Conservation (phyloP, 2,329 filamentous ascomycete genomes). For the Colletotrichum eleusines region DNA sequence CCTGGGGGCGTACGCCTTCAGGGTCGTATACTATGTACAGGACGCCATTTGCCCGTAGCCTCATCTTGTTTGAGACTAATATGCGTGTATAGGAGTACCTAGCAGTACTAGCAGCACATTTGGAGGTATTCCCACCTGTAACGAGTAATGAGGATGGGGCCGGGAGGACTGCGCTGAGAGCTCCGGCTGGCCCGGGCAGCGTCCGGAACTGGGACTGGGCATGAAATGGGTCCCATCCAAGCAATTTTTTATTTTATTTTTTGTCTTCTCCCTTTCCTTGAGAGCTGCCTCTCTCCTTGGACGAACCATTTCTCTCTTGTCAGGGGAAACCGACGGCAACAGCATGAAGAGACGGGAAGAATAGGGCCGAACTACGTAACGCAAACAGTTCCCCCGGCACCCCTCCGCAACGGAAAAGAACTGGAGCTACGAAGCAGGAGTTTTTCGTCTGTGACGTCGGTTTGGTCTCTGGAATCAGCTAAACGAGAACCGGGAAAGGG, state of each 20-base stretch:
- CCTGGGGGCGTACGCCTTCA: conserved; percentile 1
- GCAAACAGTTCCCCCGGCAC: neutral
- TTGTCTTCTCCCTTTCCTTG: neutral
- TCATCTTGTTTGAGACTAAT: conserved; percentile 22
- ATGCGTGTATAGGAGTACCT: neutral
- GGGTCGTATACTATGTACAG: conserved; percentile 4
- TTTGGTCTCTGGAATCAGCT: conserved; percentile 1
- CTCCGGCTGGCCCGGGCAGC: conserved; percentile 41
- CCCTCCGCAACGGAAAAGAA: conserved; percentile 24
- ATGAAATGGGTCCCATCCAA: conserved; percentile 38
- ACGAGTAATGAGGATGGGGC: conserved; percentile 41
- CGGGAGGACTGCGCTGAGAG: conserved; percentile 34
- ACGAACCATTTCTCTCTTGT: neutral
- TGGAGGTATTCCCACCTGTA: conserved; percentile 34
- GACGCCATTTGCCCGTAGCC: conserved; percentile 8
- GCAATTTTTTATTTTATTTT: conserved; percentile 39
- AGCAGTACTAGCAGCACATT: neutral
- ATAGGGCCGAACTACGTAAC: conserved; percentile 38
- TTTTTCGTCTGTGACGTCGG: conserved; percentile 33
- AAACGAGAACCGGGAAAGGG: neutral
- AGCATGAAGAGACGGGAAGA: neutral
- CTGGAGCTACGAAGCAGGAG: conserved; percentile 27
- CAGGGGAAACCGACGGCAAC: conserved; percentile 15
- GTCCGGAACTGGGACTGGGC: conserved; percentile 39
- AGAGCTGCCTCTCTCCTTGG: neutral